Evolutionary conservation across 192 early-diverging fungal species (phyloP).

Genomic region (Gaertneriomyces sp.): DNA sequence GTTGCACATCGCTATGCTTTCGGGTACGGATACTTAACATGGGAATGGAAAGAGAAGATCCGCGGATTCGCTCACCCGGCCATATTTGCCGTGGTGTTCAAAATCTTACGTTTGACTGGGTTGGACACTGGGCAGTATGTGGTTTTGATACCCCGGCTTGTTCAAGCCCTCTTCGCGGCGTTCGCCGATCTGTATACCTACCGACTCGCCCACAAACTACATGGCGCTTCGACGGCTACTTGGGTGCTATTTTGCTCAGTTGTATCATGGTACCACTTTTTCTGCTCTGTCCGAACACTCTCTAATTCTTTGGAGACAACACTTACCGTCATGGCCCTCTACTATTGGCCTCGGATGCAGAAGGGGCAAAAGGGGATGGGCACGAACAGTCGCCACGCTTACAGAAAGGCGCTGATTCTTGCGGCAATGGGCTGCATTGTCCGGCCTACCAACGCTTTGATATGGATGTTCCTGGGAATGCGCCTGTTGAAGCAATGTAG

Average conservation of each 20-base stretch:
- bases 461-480: slow-evolving; percentile 79
- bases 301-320: slow-evolving; percentile 74
- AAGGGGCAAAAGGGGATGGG: neutral
- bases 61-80: slow-evolving; percentile 81
- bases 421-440: slow-evolving; percentile 81
- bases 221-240: slow-evolving; percentile 52
- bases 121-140: slow-evolving; percentile 65
- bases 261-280: slow-evolving; percentile 62
- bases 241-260: slow-evolving; percentile 61
- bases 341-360: slow-evolving; percentile 77
- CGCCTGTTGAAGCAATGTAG: slow-evolving; percentile 44
- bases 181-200: slow-evolving; percentile 73
- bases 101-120: slow-evolving; percentile 51
- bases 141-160: slow-evolving; percentile 67
- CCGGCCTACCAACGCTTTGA: slow-evolving; percentile 80
- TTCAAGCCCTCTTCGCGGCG: slow-evolving; percentile 74
- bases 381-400: neutral
- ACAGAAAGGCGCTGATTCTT: neutral
- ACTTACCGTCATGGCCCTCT: slow-evolving; percentile 70
- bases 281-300: slow-evolving; percentile 58
- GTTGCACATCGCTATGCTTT: slow-evolving; percentile 83
- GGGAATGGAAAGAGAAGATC: slow-evolving; percentile 86
- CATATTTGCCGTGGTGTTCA: slow-evolving; percentile 77
- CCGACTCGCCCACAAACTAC: slow-evolving; percentile 62
- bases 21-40: slow-evolving; percentile 86